Evolutionary conservation across 208 protist species (phyloP).

Genomic region (Acanthamoeba castellanii): DNA sequence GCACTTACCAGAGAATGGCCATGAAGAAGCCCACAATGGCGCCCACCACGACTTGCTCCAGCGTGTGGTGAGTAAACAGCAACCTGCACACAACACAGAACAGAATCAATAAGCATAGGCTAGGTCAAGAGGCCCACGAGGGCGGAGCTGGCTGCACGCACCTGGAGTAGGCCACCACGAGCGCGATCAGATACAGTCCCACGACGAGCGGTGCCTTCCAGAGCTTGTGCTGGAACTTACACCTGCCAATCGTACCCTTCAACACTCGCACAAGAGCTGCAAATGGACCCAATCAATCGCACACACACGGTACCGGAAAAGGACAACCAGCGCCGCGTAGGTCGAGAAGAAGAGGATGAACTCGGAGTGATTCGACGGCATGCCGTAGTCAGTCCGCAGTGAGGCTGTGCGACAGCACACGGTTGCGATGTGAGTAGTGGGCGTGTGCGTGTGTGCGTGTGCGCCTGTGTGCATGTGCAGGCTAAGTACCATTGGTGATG

Average conservation of each 20-base stretch:
- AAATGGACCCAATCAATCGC: not conserved
- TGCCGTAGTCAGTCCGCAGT: slow-evolving; percentile 42
- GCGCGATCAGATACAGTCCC: not conserved
- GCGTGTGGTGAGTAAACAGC: slow-evolving; percentile 42
- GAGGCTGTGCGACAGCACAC: not conserved
- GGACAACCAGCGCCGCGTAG: not conserved
- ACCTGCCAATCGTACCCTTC: not conserved
- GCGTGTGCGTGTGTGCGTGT: not conserved
- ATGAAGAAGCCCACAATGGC: slow-evolving; percentile 44
- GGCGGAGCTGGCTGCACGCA: not conserved
- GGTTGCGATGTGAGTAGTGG: too few species aligned
- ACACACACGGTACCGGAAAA: slow-evolving; percentile 32
- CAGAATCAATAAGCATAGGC: not conserved
- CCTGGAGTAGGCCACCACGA: slow-evolving; percentile 57
- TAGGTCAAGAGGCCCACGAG: not conserved
- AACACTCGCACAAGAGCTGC: not conserved
- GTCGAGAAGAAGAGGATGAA: slow-evolving; percentile 68
- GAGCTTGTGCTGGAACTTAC: slow-evolving; percentile 19
- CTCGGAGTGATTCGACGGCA: slow-evolving; percentile 65
- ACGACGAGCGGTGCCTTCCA: slow-evolving; percentile 21
- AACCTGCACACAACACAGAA: not conserved
- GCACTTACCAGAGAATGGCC: not conserved
- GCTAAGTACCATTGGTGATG: not conserved
- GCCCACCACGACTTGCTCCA: slow-evolving; percentile 29
- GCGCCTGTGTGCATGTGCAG: too few species aligned